Evolutionary conservation across 2,329 filamentous ascomycete genomes (phyloP).

Genomic region (Colletotrichum cereale): DNA sequence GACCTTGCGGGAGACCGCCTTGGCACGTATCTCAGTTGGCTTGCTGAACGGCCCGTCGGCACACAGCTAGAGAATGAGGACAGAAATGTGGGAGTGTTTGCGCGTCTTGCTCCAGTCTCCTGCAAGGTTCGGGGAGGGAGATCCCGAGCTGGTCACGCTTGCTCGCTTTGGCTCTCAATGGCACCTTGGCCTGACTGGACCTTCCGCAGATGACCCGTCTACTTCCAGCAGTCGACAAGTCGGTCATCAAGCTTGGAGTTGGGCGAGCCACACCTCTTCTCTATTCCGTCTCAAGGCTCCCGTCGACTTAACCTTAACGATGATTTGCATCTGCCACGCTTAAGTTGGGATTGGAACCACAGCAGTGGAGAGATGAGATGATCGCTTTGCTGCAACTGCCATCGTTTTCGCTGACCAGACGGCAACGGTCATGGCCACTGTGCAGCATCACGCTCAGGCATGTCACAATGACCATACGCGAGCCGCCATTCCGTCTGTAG

Average conservation of each 20-base stretch:
- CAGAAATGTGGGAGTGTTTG: not conserved
- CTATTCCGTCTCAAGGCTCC: slow-evolving; percentile 9
- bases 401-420: not conserved
- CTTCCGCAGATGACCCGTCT: not conserved
- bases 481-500: not conserved
- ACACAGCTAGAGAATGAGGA: slow-evolving; percentile 7
- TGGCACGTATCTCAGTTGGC: not conserved
- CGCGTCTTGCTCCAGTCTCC: not conserved
- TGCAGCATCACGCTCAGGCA: not conserved
- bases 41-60: slow-evolving; percentile 16
- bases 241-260: not conserved
- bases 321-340: not conserved
- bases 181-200: not conserved
- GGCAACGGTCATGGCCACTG: not conserved
- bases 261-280: not conserved
- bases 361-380: not conserved
- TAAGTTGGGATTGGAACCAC: not conserved
- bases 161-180: slow-evolving; percentile 2
- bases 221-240: not conserved
- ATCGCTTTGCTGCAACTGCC: not conserved
- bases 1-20: too few relatives aligned
- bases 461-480: not conserved
- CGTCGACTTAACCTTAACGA: not conserved
- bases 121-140: slow-evolving; percentile 22
- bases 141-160: slow-evolving; percentile 13